Evolutionary conservation across 73 alveolate species (phyloP), one percentile per base, ranked within the genome.

Genomic region (Paramecium sexaurelia): DNA sequence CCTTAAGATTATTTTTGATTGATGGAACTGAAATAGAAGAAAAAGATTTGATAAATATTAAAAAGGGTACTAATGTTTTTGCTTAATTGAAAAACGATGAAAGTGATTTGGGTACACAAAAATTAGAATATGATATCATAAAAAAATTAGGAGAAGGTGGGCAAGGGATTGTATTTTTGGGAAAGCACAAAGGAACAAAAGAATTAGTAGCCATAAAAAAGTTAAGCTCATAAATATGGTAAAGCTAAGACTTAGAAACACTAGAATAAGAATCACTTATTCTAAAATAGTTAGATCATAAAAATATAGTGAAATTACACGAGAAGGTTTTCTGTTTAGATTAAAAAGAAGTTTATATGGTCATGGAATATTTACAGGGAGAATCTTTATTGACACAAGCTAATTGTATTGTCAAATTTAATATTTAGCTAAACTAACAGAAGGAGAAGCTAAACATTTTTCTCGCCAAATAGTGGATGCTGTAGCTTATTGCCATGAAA

Each of bases 301-400:
- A 92, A 56, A 91, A 95, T 67, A 95, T 95, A 45, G 93, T 95
- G 26, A 91, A 75, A 37, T 75, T 95, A 67, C 92, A 94, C 26
- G 94, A 94, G 27, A 93, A 96, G 0, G 92, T 88, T 75, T 24
- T 55, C 6, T 35, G 86, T 20, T 73, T 55, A 24, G 66, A 92
- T 27, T 94, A 92, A 45, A 88, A 57, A 37, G 91, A 95, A 45
- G 73, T 95, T 2, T 85, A 69, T 27, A 57, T 96, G 93, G 75
- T 97, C 17, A 97, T 97, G 99, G 99, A 97, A 78, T 93, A 85
- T 61, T 97, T 96, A 19, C 95, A 91, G 20, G 96, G 96, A 29
- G 98, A 98, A 22, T 99, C 97, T 67, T 91, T 97, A 75, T 47
- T 47, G 9, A 7, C 67, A 73, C 94, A 45, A 97, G 90, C 66